These are phyloP conservation scores for Fraxinus quadrangulata DNA, from an alignment of 257 asterid genomes.

Conservation along the genomic window DNA sequence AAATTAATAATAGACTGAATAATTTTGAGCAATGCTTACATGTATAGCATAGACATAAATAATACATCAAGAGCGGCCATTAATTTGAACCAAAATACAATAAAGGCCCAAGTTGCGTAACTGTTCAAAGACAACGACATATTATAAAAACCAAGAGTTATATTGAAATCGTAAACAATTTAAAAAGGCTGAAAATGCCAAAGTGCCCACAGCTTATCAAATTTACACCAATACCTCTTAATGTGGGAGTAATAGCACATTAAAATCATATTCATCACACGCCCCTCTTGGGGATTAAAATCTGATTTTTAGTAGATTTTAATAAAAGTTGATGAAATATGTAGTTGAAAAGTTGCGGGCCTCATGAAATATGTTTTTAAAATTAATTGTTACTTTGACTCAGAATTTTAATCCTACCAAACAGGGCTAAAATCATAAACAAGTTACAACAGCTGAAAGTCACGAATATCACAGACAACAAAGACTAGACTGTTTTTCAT, in stretches of 20 bases:
- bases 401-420: no score
- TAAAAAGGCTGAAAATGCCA: no score
- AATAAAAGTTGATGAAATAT: no score
- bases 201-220: background rate
- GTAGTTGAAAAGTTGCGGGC: no score
- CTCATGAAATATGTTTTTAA: no score
- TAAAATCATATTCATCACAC: background rate
- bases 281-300: no score
- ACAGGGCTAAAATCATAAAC: background rate
- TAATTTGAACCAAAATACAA: background rate
- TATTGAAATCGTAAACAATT: no score
- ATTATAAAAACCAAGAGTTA: no score
- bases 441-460: background rate
- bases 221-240: background rate
- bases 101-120: background rate
- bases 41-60: background rate
- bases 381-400: no score
- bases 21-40: background rate
- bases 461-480: background rate
- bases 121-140: background rate
- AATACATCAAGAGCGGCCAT: background rate
- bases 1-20: slow-evolving; percentile 28
- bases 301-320: no score
- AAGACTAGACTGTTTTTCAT: background rate
- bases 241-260: background rate